A percentile compares a stretch with the other conserved stretches of the same genome.
phyloP scores from a whole-genome alignment of 805 yeast genomes.

The Hanseniaspora osmophila region DNA sequence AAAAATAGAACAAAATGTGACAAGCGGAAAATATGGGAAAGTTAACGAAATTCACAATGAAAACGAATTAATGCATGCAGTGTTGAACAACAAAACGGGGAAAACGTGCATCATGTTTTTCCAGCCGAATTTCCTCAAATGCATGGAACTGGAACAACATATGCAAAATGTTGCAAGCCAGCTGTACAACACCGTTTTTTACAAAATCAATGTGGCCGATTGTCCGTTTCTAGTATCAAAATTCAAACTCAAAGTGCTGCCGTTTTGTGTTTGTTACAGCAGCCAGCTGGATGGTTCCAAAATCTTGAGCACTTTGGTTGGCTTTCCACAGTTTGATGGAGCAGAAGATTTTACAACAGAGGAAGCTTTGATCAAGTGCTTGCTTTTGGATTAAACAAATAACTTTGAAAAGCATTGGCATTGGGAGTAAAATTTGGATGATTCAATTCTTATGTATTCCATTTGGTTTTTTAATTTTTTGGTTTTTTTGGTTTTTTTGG shows the following conservation, averaged over 20 bases:
- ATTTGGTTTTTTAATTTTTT: too few relatives aligned
- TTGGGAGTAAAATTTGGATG: too few relatives aligned
- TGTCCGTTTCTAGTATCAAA: conserved; percentile 63
- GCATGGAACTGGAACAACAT: conserved; percentile 42
- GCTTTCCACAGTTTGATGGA: conserved; percentile 47
- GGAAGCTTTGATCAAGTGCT: not conserved
- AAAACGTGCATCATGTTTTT: conserved; percentile 43
- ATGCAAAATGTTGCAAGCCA: conserved; percentile 34
- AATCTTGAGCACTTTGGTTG: conserved; percentile 29
- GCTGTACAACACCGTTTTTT: conserved; percentile 41
- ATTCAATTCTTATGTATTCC: too few relatives aligned
- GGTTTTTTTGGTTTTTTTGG: too few relatives aligned
- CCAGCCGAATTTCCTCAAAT: conserved; percentile 45
- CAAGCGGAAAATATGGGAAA: conserved; percentile 30
- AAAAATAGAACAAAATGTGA: conserved; percentile 22
- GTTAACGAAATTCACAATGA: conserved; percentile 34
- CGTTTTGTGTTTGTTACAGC: conserved; percentile 27
- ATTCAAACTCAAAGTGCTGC: conserved; percentile 51
- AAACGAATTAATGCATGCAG: conserved; percentile 38
- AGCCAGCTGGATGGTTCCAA: not conserved
- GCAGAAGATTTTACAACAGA: not conserved
- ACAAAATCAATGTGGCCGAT: conserved; percentile 41
- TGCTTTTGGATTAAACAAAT: not conserved
- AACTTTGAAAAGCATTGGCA: too few relatives aligned
- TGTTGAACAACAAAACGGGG: conserved; percentile 22